Percentiles rank a stretch among this genome's conserved stretches.
Evolutionary conservation across 2,329 filamentous ascomycete genomes (phyloP).

Genomic region (Coniochaeta hoffmannii): DNA sequence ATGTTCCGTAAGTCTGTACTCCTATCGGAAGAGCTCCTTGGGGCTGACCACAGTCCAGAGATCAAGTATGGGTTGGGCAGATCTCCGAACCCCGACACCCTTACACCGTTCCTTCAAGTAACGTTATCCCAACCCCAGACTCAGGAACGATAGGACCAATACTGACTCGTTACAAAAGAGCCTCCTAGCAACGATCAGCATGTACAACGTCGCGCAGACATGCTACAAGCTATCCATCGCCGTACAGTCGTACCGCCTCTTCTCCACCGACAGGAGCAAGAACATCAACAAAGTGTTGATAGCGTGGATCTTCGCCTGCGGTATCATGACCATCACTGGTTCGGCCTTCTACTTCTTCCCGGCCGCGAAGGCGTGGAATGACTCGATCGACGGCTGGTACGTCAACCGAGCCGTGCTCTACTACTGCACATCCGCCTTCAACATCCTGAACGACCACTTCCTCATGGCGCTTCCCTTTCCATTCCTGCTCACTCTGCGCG

Average conservation of each 20-base stretch:
- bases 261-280: constrained; percentile 13
- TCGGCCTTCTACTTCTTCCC: constrained; percentile 19
- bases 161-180: constrained; percentile 5
- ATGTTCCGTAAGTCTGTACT: constrained; percentile 12
- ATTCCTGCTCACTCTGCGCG: constrained; percentile 23
- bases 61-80: constrained; percentile 14
- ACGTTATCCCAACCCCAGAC: not conserved
- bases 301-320: constrained; percentile 15
- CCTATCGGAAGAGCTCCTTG: not conserved
- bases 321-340: constrained; percentile 17
- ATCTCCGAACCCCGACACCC: constrained; percentile 2
- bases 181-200: constrained; percentile 17
- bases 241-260: constrained; percentile 18
- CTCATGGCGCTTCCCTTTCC: constrained; percentile 20
- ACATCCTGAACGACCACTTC: constrained; percentile 21
- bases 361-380: constrained; percentile 14
- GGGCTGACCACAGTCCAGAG: constrained; percentile 7
- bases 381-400: constrained; percentile 11
- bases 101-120: constrained; percentile 10
- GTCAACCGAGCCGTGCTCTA: constrained; percentile 14
- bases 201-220: constrained; percentile 17
- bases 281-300: constrained; percentile 15
- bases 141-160: not conserved
- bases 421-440: constrained; percentile 20
- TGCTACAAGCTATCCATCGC: constrained; percentile 21